A percentile compares a stretch with the other conserved stretches of the same genome.
Evolutionary conservation across 2,329 filamentous ascomycete genomes (phyloP).

Genomic region (Fusarium sambucinum): DNA sequence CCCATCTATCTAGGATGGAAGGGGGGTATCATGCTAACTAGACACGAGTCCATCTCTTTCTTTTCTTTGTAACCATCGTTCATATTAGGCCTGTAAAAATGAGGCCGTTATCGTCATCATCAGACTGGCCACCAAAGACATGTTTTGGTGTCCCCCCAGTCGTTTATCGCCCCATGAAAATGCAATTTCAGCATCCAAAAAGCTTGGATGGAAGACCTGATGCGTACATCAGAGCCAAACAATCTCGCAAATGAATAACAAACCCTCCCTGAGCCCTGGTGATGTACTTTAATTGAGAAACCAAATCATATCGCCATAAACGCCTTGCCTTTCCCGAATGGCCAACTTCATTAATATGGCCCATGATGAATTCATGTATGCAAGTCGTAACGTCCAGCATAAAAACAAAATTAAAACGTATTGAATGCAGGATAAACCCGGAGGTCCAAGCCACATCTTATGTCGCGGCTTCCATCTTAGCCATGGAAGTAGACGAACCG

Average conservation of each 20-base stretch:
- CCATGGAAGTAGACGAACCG: conserved; percentile 38
- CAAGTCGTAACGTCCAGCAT: conserved; percentile 17
- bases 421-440: background rate
- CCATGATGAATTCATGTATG: conserved; percentile 35
- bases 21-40: conserved; percentile 37
- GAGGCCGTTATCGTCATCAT: conserved; percentile 43
- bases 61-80: conserved; percentile 36
- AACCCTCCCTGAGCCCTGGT: conserved; percentile 18
- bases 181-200: conserved; percentile 36
- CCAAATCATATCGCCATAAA: conserved; percentile 26
- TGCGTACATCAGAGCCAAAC: conserved; percentile 47
- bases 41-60: conserved; percentile 32
- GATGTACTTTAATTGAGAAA: conserved; percentile 19
- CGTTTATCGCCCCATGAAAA: conserved; percentile 32
- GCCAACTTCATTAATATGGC: conserved; percentile 33
- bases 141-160: conserved; percentile 24
- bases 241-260: conserved; percentile 39
- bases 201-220: conserved; percentile 30
- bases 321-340: conserved; percentile 42
- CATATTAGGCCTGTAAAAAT: conserved; percentile 25
- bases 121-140: conserved; percentile 30
- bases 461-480: conserved; percentile 29
- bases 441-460: background rate
- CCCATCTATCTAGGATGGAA: conserved; percentile 7
- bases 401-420: conserved; percentile 11